A percentile compares a stretch with the other conserved stretches of the same genome.
Evolutionary conservation across 176 grass and related monocot species (phyloP).

Genomic region (Raddia distichophylla): DNA sequence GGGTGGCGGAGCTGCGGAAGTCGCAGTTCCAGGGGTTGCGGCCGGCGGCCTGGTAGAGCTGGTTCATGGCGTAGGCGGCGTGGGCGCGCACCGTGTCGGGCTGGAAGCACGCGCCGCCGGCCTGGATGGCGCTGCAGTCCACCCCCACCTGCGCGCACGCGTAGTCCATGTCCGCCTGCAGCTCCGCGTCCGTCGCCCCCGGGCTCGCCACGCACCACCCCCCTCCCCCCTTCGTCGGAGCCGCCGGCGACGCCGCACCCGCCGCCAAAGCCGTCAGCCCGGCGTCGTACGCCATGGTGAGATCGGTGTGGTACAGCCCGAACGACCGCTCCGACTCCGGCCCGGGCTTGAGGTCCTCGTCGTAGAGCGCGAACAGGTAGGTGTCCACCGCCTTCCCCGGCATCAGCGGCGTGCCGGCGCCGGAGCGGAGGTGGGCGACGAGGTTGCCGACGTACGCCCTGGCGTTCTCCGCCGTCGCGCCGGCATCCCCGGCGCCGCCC

Average conservation of each 20-base stretch:
- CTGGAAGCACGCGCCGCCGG: constrained; percentile 74
- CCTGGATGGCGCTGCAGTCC: constrained; percentile 84
- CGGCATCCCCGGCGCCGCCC: constrained; percentile 67
- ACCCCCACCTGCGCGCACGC: constrained; percentile 72
- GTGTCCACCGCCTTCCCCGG: constrained; percentile 79
- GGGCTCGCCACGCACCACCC: constrained; percentile 89
- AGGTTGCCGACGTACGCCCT: constrained; percentile 69
- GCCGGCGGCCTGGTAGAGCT: constrained; percentile 76
- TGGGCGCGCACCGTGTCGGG: constrained; percentile 88
- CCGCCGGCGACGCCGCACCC: not conserved
- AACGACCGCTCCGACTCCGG: constrained; percentile 83
- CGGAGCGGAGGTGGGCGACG: constrained; percentile 71
- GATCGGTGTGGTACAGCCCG: constrained; percentile 83
- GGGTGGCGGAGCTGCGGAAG: constrained; percentile 68
- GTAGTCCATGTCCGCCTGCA: constrained; percentile 87
- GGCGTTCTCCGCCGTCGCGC: constrained; percentile 76
- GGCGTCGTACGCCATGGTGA: constrained; percentile 70
- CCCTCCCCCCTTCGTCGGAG: constrained; percentile 21
- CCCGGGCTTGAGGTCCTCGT: constrained; percentile 93
- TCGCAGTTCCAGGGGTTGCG: constrained; percentile 77
- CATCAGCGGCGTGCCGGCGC: constrained; percentile 80
- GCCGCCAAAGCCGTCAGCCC: constrained; percentile 53
- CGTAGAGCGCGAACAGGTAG: constrained; percentile 94
- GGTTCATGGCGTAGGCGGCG: constrained; percentile 97
- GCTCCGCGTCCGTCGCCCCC: constrained; percentile 58